These are phyloP conservation scores for Plasmodium malariae DNA, from an alignment of 169 alveolate genomes.

Conservation along the genomic window DNA sequence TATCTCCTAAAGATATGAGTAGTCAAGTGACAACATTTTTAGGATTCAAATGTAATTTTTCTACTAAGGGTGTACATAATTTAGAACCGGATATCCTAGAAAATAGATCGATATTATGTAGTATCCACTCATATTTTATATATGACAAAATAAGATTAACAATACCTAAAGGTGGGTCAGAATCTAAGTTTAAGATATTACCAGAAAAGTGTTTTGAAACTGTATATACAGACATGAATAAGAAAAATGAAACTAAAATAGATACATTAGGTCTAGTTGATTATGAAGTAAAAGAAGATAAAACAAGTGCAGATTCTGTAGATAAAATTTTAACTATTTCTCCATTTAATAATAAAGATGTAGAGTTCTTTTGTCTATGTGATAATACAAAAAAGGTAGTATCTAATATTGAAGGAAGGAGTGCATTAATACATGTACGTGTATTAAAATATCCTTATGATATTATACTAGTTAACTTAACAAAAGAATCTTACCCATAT, in stretches of 20 bases:
- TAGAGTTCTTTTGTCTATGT: conserved; percentile 61
- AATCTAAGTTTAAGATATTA: conserved; percentile 38
- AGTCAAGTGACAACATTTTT: conserved; percentile 29
- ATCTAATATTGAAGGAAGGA: conserved; percentile 51
- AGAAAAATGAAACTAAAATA: conserved; percentile 14
- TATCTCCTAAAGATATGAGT: neutral
- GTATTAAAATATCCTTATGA: conserved; percentile 62
- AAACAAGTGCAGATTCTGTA: conserved; percentile 2
- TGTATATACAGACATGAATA: conserved; percentile 40
- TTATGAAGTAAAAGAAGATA: conserved; percentile 38
- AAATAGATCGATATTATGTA: conserved; percentile 41
- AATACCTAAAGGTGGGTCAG: conserved; percentile 10
- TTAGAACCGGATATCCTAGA: conserved; percentile 54
- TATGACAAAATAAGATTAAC: conserved; percentile 58
- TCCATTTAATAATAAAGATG: conserved; percentile 45
- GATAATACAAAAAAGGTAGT: conserved; percentile 49
- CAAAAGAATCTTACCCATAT: conserved; percentile 25
- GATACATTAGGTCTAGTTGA: conserved; percentile 34
- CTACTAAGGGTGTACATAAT: conserved; percentile 52
- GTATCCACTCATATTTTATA: conserved; percentile 46
- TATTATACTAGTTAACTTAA: conserved; percentile 37
- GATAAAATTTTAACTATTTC: conserved; percentile 44
- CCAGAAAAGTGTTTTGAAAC: conserved; percentile 53
- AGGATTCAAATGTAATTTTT: conserved; percentile 61
- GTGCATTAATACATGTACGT: conserved; percentile 39